Evolutionary conservation across 768 basidiomycete species (phyloP), one percentile per base, ranked within the genome.

Genomic region (Phylloporus scabripes): DNA sequence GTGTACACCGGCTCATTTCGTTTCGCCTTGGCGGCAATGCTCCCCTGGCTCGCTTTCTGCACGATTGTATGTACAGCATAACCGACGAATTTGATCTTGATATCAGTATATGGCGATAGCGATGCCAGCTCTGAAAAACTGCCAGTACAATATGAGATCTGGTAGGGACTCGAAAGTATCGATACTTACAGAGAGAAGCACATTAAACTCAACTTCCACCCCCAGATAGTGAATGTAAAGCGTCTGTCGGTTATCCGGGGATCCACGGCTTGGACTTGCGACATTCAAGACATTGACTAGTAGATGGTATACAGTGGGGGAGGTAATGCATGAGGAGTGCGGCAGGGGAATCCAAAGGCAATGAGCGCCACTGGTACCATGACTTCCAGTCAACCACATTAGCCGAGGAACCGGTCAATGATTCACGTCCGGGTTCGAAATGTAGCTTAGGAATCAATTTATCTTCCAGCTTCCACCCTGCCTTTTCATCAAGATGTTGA

Each of bases 91-190:
- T 68, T 64, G 15, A 77, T 60, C 48, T 69, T 69, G 50, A 76
- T 63, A 51, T 77, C 74, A 17, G 73, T 74, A 53, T 75, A 58
- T 15, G 74, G 74, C 15, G 74, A 56, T 32, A 76, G 58, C 20
- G 77, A 57, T 5, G 73, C 76, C 32, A 77, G 58, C 53, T 78
- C 75, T 12, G 72, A 69, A 54, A 74, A 76, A 29, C 76, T 74
- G 45, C 26, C 23, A 33, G 42, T 12, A 20, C 18, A n/a, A 9
- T 49, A 18, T 49, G 45, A 45, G 44, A 21, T 15, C 17, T 14
- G 34, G 45, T 31, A 26, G 18, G 9, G 11, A 31, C 2, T 2
- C 8, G 31, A 7, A 21, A 40, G 12, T 23, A n/a, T 18, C 48
- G 29, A 9, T 14, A 68, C 72, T 24, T 39, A 75, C 74, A 72